These are phyloP conservation scores for Eruca vesicaria DNA, from an alignment of 441 rosid species.

Conservation along the genomic window DNA sequence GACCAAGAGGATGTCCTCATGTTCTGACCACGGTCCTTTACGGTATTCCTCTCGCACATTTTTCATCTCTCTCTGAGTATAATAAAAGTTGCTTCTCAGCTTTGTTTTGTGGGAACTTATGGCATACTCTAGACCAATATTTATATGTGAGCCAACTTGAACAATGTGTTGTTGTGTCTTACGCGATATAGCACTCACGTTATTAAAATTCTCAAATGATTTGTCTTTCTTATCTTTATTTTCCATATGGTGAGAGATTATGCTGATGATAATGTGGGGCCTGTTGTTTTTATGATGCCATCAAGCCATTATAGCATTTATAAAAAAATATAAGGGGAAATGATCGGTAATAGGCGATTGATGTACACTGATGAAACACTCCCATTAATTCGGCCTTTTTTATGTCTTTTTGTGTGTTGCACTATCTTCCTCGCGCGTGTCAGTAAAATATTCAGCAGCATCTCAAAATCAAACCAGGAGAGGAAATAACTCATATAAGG, in stretches of 20 bases:
- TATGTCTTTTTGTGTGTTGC: slow-evolving; percentile 28
- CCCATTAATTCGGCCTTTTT: slow-evolving; percentile 37
- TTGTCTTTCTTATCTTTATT: slow-evolving; percentile 41
- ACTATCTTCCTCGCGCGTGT: not conserved
- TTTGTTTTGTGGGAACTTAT: slow-evolving; percentile 31
- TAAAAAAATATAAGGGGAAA: slow-evolving; percentile 31
- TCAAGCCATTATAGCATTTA: slow-evolving; percentile 50
- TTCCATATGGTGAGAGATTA: slow-evolving; percentile 49
- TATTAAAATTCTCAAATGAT: slow-evolving; percentile 38
- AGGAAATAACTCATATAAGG: slow-evolving; percentile 3
- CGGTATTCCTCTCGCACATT: slow-evolving; percentile 66
- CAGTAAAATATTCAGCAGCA: slow-evolving; percentile 1
- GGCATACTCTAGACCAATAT: slow-evolving; percentile 14
- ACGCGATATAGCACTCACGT: slow-evolving; percentile 33
- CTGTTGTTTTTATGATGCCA: slow-evolving; percentile 58
- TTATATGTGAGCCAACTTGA: slow-evolving; percentile 32
- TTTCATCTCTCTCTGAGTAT: slow-evolving; percentile 41
- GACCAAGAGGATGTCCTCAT: slow-evolving; percentile 78
- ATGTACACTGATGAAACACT: slow-evolving; percentile 43
- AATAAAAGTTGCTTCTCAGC: slow-evolving; percentile 21
- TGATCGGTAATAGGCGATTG: slow-evolving; percentile 42
- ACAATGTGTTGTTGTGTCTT: slow-evolving; percentile 34
- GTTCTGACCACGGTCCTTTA: slow-evolving; percentile 98
- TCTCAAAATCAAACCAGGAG: not conserved
- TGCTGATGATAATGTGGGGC: slow-evolving; percentile 47